Evolutionary conservation across 768 basidiomycete genomes (phyloP), one percentile per base, ranked within the genome.

Genomic region (Amanita exitialis): DNA sequence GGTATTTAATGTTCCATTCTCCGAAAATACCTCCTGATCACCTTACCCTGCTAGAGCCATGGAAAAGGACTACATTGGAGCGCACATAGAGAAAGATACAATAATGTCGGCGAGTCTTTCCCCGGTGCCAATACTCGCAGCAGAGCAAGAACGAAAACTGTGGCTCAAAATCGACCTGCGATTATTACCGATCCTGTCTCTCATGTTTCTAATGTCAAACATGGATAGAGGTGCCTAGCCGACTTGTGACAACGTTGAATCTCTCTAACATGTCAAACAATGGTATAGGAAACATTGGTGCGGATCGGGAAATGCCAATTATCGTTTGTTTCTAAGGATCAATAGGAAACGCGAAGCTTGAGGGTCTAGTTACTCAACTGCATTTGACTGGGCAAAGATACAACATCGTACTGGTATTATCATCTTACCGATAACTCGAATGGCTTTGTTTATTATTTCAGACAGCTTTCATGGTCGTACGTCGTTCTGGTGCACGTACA

Each of bases 191-290:
- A 79, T 80, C 20, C 62, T 84, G 21, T 66, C 74, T 3, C 53
- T 80, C 46, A 76, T 84, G 70, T 83, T 82, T 57, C 65, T 85
- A 38, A 60, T 82, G 20, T 77, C 77, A 3, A 83, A 82, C 62
- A 65, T 83, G 60, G 83, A 84, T 60, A 66, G 82, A 69, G 78
- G 79, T 73, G 44, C 59, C 9, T 5, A n/a, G 37, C 8, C 1
- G 6, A 8, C n/a, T n/a, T 20, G 18, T 38, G 12, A 16, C 13
- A 37, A n/a, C n/a, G n/a, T n/a, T n/a, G n/a, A n/a, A 38, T 23
- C 6, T 16, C 18, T 13, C 18, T 41, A 13, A 20, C 38, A 2
- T 39, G 8, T 9, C 21, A 18, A 18, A 16, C 18, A 16, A 21
- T 9, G n/a, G 7, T 0, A 10, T 41, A 41, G 39, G 39, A 23